Percentiles rank a stretch among this genome's conserved stretches.
Evolutionary conservation across 2,329 filamentous ascomycete species (phyloP).

Genomic region (Colletotrichum phormii): DNA sequence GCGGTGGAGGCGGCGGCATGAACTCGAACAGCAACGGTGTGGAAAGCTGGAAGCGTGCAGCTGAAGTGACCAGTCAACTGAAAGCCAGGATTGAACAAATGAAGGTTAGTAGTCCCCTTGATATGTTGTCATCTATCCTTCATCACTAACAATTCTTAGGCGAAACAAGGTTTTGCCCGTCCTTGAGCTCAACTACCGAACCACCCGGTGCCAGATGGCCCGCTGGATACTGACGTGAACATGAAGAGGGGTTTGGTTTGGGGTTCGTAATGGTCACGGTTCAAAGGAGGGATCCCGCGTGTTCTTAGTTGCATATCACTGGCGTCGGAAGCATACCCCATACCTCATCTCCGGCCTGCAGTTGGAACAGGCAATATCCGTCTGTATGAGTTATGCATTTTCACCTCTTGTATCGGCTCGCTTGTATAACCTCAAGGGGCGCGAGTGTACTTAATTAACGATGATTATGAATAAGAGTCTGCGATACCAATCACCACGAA

Average conservation of each 20-base stretch:
- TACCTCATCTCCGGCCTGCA: constrained; percentile 37
- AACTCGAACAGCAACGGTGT: constrained; percentile 64
- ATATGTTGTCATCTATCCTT: background rate
- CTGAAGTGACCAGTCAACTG: constrained; percentile 96
- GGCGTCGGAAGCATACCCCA: constrained; percentile 51
- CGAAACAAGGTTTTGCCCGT: constrained; percentile 60
- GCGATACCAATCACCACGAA: background rate
- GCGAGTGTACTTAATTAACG: constrained; percentile 34
- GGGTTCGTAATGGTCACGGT: constrained; percentile 23
- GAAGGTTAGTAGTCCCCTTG: constrained; percentile 70
- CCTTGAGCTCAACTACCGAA: constrained; percentile 36
- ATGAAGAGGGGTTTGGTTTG: constrained; percentile 19
- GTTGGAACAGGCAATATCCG: constrained; percentile 49
- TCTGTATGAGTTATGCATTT: constrained; percentile 38
- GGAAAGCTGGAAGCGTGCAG: constrained; percentile 97
- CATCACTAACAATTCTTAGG: constrained; percentile 46
- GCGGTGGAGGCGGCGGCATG: constrained; percentile 41
- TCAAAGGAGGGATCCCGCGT: constrained; percentile 16
- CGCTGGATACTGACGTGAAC: constrained; percentile 26
- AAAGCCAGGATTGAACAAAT: constrained; percentile 99
- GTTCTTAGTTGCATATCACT: constrained; percentile 44
- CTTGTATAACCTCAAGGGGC: constrained; percentile 26
- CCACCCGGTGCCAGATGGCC: background rate
- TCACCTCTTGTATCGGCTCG: constrained; percentile 4
- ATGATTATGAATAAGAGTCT: constrained; percentile 14